These are phyloP conservation scores for Ballota nigra DNA, from an alignment of 257 asterid genomes.

Conservation along the genomic window DNA sequence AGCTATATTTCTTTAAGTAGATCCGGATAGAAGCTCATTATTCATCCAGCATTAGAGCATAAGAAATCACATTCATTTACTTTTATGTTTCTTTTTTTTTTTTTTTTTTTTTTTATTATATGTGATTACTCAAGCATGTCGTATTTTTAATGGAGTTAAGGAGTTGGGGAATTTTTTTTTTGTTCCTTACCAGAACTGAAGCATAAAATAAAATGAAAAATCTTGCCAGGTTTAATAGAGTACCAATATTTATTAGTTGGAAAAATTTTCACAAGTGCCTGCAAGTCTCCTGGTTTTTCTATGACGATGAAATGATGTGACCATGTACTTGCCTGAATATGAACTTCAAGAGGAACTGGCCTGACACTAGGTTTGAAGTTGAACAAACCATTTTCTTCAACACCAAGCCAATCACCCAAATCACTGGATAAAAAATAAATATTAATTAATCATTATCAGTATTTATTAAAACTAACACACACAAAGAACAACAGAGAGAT, in stretches of 20 bases:
- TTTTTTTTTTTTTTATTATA: background rate
- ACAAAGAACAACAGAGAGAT: background rate
- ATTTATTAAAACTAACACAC: background rate
- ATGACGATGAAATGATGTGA: conserved; percentile 20
- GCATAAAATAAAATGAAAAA: background rate
- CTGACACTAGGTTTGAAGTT: conserved; percentile 99
- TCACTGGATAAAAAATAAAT: conserved; percentile 46
- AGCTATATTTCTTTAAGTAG: background rate
- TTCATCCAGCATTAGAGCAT: conserved; percentile 2
- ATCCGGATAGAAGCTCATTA: background rate
- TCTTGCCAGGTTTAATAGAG: background rate
- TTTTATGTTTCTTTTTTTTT: background rate
- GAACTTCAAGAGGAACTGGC: conserved; percentile 99
- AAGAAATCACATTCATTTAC: conserved; percentile 7
- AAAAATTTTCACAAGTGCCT: background rate
- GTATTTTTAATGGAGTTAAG: background rate
- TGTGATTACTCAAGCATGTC: background rate
- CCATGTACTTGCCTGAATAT: conserved; percentile 83
- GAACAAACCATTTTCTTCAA: conserved; percentile 86
- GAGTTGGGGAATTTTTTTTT: background rate
- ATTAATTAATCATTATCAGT: background rate
- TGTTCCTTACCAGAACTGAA: background rate
- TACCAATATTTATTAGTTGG: background rate
- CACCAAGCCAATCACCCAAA: conserved; percentile 99
- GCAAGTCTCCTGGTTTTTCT: conserved; percentile 18